Conservation (phyloP, 2,329 filamentous ascomycete genomes). For the Penicillium sp. region DNA sequence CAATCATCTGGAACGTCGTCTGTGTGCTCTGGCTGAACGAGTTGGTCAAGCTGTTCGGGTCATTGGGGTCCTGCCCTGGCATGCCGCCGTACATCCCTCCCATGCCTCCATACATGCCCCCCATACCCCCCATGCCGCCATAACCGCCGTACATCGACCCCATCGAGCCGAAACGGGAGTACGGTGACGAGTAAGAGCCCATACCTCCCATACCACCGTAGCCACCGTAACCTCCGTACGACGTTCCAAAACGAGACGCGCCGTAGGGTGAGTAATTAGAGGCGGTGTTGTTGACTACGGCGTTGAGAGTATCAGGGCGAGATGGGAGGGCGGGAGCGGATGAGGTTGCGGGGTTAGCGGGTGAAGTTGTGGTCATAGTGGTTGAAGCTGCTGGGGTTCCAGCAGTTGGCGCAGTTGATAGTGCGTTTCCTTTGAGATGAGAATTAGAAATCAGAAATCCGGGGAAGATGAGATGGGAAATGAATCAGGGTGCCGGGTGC, state of each 20-base stretch:
- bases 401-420: constrained; percentile 25
- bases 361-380: constrained; percentile 35
- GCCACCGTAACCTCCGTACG: constrained; percentile 50
- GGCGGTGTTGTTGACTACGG: constrained; percentile 83
- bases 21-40: constrained; percentile 93
- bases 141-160: constrained; percentile 38
- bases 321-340: constrained; percentile 71
- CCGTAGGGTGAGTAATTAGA: constrained; percentile 71
- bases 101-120: constrained; percentile 43
- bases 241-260: constrained; percentile 56
- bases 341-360: constrained; percentile 45
- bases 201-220: constrained; percentile 41
- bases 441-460: neutral
- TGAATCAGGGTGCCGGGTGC: neutral
- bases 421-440: constrained; percentile 22
- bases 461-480: constrained; percentile 8
- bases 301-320: constrained; percentile 72
- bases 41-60: constrained; percentile 91
- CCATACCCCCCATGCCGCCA: constrained; percentile 48
- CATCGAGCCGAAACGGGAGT: constrained; percentile 52
- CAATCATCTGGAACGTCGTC: constrained; percentile 96
- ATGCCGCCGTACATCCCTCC: constrained; percentile 52
- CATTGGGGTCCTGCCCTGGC: constrained; percentile 66
- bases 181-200: constrained; percentile 55
- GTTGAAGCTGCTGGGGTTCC: constrained; percentile 29